Conservation (phyloP, 768 basidiomycete genomes). For the Gymnopilus junonius region DNA sequence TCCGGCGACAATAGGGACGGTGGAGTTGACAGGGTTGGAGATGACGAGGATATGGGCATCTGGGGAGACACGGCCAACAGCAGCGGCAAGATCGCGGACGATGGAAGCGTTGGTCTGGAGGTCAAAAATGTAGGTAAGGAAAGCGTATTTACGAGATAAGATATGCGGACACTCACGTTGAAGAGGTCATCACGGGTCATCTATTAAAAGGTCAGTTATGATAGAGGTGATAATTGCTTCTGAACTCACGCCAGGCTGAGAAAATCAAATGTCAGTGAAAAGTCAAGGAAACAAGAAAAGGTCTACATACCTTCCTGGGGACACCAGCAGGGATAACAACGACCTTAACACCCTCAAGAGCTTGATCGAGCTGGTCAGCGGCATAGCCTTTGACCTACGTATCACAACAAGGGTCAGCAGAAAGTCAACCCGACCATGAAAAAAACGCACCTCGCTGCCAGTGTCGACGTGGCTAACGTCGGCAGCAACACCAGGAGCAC, state of each 20-base stretch:
- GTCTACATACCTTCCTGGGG: slow-evolving; percentile 82
- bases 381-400: slow-evolving; percentile 77
- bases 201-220: slow-evolving; percentile 44
- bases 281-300: slow-evolving; percentile 1
- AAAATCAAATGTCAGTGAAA: slow-evolving; percentile 28
- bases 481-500: slow-evolving; percentile 95
- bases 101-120: slow-evolving; percentile 94
- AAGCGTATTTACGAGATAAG: neutral
- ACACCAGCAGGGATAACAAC: slow-evolving; percentile 99
- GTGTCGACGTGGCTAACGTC: slow-evolving; percentile 97
- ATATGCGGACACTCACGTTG: slow-evolving; percentile 64
- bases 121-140: neutral
- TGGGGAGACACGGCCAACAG: slow-evolving; percentile 84
- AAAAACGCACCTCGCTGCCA: slow-evolving; percentile 66
- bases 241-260: slow-evolving; percentile 79
- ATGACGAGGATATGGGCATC: slow-evolving; percentile 95
- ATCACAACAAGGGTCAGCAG: slow-evolving; percentile 6
- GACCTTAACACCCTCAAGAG: slow-evolving; percentile 88
- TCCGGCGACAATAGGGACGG: slow-evolving; percentile 95
- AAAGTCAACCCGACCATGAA: neutral
- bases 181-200: slow-evolving; percentile 98
- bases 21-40: slow-evolving; percentile 98
- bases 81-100: slow-evolving; percentile 92
- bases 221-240: neutral
- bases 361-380: slow-evolving; percentile 87